Evolutionary conservation across 1,284 basidiomycete genomes (phyloP), one percentile per base, ranked within the genome.

Genomic region (Leccinum huronense): DNA sequence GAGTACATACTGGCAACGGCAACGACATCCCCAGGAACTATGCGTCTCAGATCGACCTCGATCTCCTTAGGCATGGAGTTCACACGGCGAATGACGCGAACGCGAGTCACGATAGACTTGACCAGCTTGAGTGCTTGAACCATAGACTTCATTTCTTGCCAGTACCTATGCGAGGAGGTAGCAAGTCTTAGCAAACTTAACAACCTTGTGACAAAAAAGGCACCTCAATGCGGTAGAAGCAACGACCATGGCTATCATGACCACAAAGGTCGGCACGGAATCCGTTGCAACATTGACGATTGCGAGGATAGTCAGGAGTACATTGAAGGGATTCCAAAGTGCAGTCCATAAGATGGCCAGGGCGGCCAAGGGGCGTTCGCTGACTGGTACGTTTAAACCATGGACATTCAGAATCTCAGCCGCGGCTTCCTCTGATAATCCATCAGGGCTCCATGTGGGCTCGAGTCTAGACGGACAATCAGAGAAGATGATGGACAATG

Each of bases 181-280:
- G 27, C 9, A 3, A 13, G 33, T 3, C 30, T 67, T 2, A 64
- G 60, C 8, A 19, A 3, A 56, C 34, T 16, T 1, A 3, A 57
- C 5, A 33, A 5, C 19, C 55, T 3, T 2, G 31, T 16, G 16
- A 38, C 55, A 60, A 19, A 36, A 14, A 57, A 45, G 5, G 36
- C 58, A 75, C 73, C 73, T 73, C 57, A 74, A 51, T 16, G 66
- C 64, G 0, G 73, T 76, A 9, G 73, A 77, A 42, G 75, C 73
- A n/a, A 74, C 62, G 2, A 74, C 73, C 73, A 74, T 74, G 31
- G 65, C 60, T 42, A 74, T 74, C 73, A 74, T 77, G 53, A 74
- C 73, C 7, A 69, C 66, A 19, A 77, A 74, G 7, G 73, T 74
- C 11, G 73, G 66, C 14, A 76, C 27, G 13, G 76, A 76, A 57